Conservation (phyloP, 176 grass and related monocot genomes). For the Puya raimondii region DNA sequence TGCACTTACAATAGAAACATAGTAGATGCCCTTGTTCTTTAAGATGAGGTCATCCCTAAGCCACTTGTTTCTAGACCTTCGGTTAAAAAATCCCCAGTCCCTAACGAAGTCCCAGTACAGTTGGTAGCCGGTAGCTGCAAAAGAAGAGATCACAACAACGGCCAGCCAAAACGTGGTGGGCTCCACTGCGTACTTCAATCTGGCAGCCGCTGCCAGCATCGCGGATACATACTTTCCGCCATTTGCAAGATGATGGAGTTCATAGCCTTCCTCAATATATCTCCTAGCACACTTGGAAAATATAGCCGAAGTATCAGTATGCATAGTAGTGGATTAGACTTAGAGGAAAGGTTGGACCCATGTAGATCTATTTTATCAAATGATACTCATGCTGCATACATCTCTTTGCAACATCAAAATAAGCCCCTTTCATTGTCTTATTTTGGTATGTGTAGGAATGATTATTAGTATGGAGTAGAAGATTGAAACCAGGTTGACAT, state of each 20-base stretch:
- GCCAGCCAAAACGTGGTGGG: conserved; percentile 45
- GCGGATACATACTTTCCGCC: conserved; percentile 82
- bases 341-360: no score
- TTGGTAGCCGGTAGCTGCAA: conserved; percentile 66
- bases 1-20: conserved; percentile 59
- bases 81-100: conserved; percentile 73
- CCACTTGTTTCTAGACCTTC: conserved; percentile 45
- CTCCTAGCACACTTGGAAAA: conserved; percentile 63
- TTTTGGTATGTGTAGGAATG: no score
- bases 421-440: no score
- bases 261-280: conserved; percentile 82
- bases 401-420: no score
- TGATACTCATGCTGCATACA: no score
- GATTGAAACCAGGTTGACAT: no score
- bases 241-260: conserved; percentile 72
- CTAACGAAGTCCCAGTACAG: conserved; percentile 96
- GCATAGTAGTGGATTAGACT: not conserved
- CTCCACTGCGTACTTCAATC: conserved; percentile 57
- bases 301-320: not conserved
- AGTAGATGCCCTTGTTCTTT: conserved; percentile 73
- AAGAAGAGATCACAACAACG: conserved; percentile 55
- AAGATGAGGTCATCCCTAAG: conserved; percentile 73
- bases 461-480: no score
- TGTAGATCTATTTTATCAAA: no score
- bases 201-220: conserved; percentile 71